Base-by-base conservation (phyloP, 176 grass and related monocot genomes). In the Zea luxurians region DNA sequence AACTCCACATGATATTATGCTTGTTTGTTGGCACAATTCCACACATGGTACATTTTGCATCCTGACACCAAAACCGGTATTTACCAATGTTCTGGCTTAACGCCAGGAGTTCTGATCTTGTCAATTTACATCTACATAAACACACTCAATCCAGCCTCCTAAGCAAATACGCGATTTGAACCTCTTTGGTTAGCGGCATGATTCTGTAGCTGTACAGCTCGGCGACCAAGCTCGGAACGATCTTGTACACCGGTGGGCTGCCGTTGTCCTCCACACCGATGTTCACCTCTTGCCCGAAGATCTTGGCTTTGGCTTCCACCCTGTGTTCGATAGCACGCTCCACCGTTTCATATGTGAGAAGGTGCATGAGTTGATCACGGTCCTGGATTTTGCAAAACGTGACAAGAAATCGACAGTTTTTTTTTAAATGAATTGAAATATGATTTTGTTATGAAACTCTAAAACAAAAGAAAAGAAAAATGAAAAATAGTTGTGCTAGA, bases 121-220 rank as follows among this genome's bases (percentile, higher is more conserved):
- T 27, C 15, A 6, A 12, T 47, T 58, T 40, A 71, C 64, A 64
- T 11, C 35, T 44, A 60, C 45, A 49, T 50, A 59, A 64, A 67
- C 36, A 1, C 21, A 6, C 45, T 97, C 83, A 99, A 68, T 95
- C 90, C 83, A 99, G 58, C 82, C 96, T 87, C 79, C 83, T 68
- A 42, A 99, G 88, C 75, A 99, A 74, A 68, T 99, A 99, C 34
- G 83, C 71, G 53, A 99, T 72, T 81, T 99, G 86, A 67, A 99
- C 96, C 52, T 93, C 15, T 77, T 99, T 99, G 17, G 96, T 99
- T 13, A 96, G 82, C 42, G 92, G 96, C 96, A 99, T 99, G 84
- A 99, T 95, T 83, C 88, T 95, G 55, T 78, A 6, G 54, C 69
- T 86, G 68, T 99, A 99, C 35, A 99, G 81, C 48, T 80, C 88